Base-by-base conservation (phyloP, 306 rosid genomes). In the Corylus avellana region DNA sequence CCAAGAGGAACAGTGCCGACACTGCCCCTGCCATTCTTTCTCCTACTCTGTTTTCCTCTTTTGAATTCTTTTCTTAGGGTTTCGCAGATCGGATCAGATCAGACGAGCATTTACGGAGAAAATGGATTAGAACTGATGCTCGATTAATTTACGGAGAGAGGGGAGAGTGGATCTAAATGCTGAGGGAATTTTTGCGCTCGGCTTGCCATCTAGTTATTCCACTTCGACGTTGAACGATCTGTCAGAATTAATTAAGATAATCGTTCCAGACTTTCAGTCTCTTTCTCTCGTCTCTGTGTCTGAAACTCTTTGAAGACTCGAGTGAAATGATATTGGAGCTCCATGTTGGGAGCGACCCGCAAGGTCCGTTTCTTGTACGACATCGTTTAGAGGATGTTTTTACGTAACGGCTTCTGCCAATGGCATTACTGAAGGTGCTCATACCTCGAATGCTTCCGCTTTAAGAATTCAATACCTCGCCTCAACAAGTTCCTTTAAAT, bases 1-100 rank as follows among this genome's bases (percentile, higher is more conserved):
- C 99, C 42, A 96, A 92, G 27, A 96, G 94, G 91, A 96, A 96
- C 70, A 96, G 92, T 85, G 98, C 98, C 78, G 99, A 96, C 77
- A 88, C 97, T 58, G 99, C 99, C 80, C 99, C 99, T 64, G 99
- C 84, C 99, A 96, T 96, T 20, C 54, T 66, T 74, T 22, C 58
- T 25, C 53, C 42, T 81, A 63, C 22, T 42, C 39, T 10, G 61
- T 44, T 46, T n/a, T 53, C 66, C 29, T 64, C 44, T n/a, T 61
- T n/a, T 17, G 62, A 2, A 7, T 56, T 17, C 10, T 56, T 59
- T 59, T 42, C 17, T 14, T 67, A 49, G 78, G 78, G 53, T 75
- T 27, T 63, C n/a, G 27, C 58, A 73, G 79, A 74, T 49, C 81
- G 20, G 68, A 67, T 61, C 70, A 78, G 82, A 85, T 83, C 87